These are phyloP conservation scores for Aspergillus luchuensis DNA, from an alignment of 2,329 filamentous ascomycete species.

Conservation along the genomic window DNA sequence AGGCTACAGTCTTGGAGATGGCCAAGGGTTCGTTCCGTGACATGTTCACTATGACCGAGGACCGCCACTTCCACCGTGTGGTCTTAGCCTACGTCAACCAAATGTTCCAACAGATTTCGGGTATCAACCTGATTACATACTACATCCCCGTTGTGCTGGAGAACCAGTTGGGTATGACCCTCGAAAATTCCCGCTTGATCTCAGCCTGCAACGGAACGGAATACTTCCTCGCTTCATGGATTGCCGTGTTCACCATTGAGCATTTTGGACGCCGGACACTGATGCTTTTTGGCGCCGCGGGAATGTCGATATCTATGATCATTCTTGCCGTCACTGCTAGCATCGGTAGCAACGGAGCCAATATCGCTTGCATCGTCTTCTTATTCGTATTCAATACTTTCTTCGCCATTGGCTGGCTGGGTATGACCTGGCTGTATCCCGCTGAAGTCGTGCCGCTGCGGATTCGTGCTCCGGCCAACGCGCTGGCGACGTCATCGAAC, in stretches of 20 bases:
- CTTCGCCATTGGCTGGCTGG: constrained; percentile 66
- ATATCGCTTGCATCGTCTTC: constrained; percentile 35
- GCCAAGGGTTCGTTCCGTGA: constrained; percentile 56
- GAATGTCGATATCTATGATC: constrained; percentile 67
- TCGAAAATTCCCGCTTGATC: constrained; percentile 50
- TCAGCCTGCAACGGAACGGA: constrained; percentile 58
- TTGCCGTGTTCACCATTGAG: constrained; percentile 55
- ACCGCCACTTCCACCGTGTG: constrained; percentile 59
- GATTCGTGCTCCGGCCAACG: constrained; percentile 65
- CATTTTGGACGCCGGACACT: constrained; percentile 61
- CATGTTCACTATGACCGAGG: constrained; percentile 60
- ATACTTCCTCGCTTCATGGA: constrained; percentile 55
- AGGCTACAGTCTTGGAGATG: constrained; percentile 55
- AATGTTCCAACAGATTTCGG: constrained; percentile 55
- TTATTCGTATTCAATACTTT: constrained; percentile 69
- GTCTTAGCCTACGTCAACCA: constrained; percentile 60
- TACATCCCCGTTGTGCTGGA: constrained; percentile 49
- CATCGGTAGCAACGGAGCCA: constrained; percentile 24
- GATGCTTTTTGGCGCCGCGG: constrained; percentile 70
- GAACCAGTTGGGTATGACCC: constrained; percentile 43
- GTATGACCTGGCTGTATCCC: constrained; percentile 59
- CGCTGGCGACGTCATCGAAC: constrained; percentile 63
- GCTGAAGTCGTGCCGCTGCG: constrained; percentile 57
- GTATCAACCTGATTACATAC: constrained; percentile 50
- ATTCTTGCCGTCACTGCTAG: constrained; percentile 48